Base-by-base conservation (phyloP, 169 alveolate species). In the Perkinsus olseni region DNA sequence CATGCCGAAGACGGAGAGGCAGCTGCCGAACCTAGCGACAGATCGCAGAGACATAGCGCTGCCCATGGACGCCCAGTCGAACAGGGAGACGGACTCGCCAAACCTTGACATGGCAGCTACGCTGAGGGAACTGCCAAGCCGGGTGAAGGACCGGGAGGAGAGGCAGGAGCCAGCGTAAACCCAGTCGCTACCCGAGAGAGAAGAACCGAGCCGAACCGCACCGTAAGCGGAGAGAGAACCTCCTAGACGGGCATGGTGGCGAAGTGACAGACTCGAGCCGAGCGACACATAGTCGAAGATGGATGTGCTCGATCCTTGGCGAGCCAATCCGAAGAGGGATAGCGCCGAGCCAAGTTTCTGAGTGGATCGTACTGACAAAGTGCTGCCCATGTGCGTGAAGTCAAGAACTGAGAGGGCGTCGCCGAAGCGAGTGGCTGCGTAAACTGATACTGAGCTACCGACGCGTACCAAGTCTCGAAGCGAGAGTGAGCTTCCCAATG, bases 61-160 rank as follows among this genome's bases (percentile, higher is more conserved):
- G 39, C 93, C 38, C 39, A 74, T 91, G 24, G 36, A 21, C 38
- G 40, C 50, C 74, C 38, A 91, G 92, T 93, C 95, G 17, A n/a
- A 74, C 10, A 48, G n/a, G 38, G 74, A 38, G 74, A n/a, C 21
- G 28, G 74, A 39, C 50, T 21, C 39, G 28, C 92, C 95, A n/a
- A 40, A 39, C 24, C 93, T 17, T 11, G 91, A 38, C 93, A 92
- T 31, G 92, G 94, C 95, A 36, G 38, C 92, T 34, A 38, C 93
- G n/a, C 91, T 50, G 50, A 39, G 31, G 39, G 74, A 40, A 92
- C 74, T 51, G 39, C 92, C 92, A 4, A 90, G 31, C 62, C 92
- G 50, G 38, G 51, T 31, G 92, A 91, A 91, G 37, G 74, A 38
- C 74, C 92, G 50, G 24, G 40, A 6, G 38, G 62, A 38, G 31